Conservation (phyloP, 768 basidiomycete genomes). For the Hericium rajendrae region DNA sequence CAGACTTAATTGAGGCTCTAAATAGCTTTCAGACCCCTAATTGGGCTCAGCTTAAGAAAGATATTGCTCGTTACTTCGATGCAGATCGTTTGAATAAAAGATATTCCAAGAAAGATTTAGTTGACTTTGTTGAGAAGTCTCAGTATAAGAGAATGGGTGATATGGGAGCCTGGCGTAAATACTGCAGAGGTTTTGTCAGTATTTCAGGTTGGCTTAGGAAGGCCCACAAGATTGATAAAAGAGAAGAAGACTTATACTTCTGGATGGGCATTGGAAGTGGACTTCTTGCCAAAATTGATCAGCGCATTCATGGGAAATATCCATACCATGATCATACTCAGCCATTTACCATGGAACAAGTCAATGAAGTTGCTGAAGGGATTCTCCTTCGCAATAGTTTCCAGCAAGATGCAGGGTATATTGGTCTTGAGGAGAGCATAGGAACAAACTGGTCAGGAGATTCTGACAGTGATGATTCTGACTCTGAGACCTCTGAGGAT, state of each 20-base stretch:
- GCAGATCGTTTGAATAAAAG: background rate
- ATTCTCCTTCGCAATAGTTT: background rate
- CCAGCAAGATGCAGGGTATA: background rate
- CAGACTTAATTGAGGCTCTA: background rate
- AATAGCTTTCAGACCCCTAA: background rate
- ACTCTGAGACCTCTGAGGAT: background rate
- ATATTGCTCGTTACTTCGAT: background rate
- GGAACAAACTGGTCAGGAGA: background rate
- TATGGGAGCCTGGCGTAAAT: too few species aligned
- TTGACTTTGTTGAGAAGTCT: too few species aligned
- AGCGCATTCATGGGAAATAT: background rate
- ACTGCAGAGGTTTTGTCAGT: too few species aligned
- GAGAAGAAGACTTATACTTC: background rate
- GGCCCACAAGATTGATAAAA: background rate
- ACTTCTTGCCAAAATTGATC: background rate
- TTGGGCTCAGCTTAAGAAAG: background rate
- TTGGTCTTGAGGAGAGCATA: background rate
- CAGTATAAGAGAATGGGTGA: too few species aligned
- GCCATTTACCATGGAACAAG: background rate
- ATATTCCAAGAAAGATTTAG: too few species aligned
- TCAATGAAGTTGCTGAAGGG: background rate
- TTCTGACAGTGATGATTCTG: background rate
- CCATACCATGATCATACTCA: background rate
- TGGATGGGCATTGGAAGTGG: background rate
- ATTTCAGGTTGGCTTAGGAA: too few species aligned